phyloP scores from a whole-genome alignment of 1,139 yeast genomes.

The Hemisphaericaspora xylofermentans region DNA sequence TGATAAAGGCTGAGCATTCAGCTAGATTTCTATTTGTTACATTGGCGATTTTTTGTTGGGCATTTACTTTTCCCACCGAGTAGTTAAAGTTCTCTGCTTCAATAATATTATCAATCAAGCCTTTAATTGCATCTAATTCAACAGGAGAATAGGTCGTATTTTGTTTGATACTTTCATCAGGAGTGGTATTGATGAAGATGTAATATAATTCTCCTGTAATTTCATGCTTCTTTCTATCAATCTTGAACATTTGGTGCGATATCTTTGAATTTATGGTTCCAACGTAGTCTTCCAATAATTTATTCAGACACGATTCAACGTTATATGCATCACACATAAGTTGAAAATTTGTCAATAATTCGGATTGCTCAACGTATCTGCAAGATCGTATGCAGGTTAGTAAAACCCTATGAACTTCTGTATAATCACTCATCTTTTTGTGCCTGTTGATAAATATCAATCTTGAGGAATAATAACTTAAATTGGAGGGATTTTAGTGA shows the following conservation, averaged over 20 bases:
- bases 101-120: conserved; percentile 47
- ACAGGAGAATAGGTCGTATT: conserved; percentile 43
- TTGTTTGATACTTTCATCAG: conserved; percentile 41
- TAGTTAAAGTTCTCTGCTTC: conserved; percentile 25
- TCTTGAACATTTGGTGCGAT: conserved; percentile 43
- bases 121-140: conserved; percentile 51
- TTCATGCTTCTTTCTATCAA: conserved; percentile 42
- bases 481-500: too few relatives aligned
- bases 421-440: conserved; percentile 6
- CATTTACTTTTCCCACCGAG: conserved; percentile 29
- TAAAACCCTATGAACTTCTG: conserved; percentile 41
- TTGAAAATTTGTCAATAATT: conserved; percentile 16
- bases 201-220: conserved; percentile 31
- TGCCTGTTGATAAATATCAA: too few relatives aligned
- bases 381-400: conserved; percentile 46
- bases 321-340: conserved; percentile 13
- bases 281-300: conserved; percentile 25
- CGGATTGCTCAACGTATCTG: conserved; percentile 19
- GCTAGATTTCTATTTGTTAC: conserved; percentile 24
- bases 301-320: conserved; percentile 7
- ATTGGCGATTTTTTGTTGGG: conserved; percentile 26
- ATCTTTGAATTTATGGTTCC: conserved; percentile 41
- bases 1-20: conserved; percentile 39
- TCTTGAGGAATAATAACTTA: too few relatives aligned
- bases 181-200: conserved; percentile 42